A percentile compares a stretch with the other conserved stretches of the same genome.
Evolutionary conservation across 805 yeast genomes (phyloP).

Genomic region (Nakazawaea laoshanensis): DNA sequence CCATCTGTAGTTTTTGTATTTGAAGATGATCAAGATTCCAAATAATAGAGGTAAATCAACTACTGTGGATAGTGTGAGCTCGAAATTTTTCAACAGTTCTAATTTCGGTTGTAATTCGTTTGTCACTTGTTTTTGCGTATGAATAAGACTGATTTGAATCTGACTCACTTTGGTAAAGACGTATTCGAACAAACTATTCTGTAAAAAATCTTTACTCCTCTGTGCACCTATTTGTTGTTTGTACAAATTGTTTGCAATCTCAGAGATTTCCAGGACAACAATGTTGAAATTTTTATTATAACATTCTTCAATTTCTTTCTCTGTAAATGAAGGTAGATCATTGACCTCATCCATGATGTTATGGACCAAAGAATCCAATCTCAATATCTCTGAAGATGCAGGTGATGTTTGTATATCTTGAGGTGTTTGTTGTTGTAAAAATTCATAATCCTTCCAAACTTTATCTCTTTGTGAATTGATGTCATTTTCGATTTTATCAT

Average conservation of each 20-base stretch:
- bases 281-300: constrained; percentile 10
- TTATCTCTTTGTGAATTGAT: constrained; percentile 24
- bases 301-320: not conserved
- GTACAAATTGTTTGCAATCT: constrained; percentile 25
- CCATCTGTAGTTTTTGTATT: constrained; percentile 54
- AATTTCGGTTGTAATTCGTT: constrained; percentile 24
- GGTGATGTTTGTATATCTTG: not conserved
- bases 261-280: constrained; percentile 22
- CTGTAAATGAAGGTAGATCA: constrained; percentile 18
- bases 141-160: constrained; percentile 28
- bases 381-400: not conserved
- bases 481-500: constrained; percentile 26
- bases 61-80: constrained; percentile 27
- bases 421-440: constrained; percentile 25
- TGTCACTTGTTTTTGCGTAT: constrained; percentile 20
- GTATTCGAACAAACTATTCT: constrained; percentile 23
- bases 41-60: constrained; percentile 65
- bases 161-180: constrained; percentile 25
- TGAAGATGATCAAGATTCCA: constrained; percentile 61
- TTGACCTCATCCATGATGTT: constrained; percentile 15
- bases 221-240: constrained; percentile 28
- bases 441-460: constrained; percentile 33
- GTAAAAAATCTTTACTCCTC: constrained; percentile 21
- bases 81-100: constrained; percentile 20
- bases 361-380: constrained; percentile 17